Evolutionary conservation across 768 basidiomycete species (phyloP), one percentile per base, ranked within the genome.

Genomic region (Termitomyces sp.): DNA sequence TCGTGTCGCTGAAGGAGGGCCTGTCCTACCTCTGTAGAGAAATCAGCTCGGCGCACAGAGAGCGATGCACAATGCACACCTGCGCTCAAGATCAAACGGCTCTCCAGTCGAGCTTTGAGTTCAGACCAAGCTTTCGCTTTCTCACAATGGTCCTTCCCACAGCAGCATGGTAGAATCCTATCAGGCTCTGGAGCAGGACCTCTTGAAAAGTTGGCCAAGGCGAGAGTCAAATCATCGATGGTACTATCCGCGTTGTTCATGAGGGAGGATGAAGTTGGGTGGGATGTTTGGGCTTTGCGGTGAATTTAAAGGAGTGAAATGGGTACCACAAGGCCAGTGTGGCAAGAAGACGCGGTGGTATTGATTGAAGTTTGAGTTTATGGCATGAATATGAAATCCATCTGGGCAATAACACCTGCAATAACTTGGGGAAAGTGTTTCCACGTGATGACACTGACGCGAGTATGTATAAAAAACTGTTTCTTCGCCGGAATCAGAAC

Each of bases 1-100:
- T 95, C 94, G 69, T 95, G 93, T 60, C 88, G 78, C 67, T 90
- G 86, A 50, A 97, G 72, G 50, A 97, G 74, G 4, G 95, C 94
- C 71, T 94, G 91, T 13, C 94, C 94, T 32, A 96, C 88, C 79
- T 95, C 93, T 93, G 64, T 30, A 48, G 13, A 54, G n/a, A 60
- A 14, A 40, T 65, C 14, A 55, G 53, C 20, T 44, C 51, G 51
- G 40, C 38, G 48, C 33, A 48, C 41, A 23, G 49, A 47, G 50
- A 49, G 38, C 40, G 10, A 26, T 20, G 36, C 58, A 52, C 30
- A n/a, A 41, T 32, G 78, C 88, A 67, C 67, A 95, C 94, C 93
- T 67, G 92, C 94, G 70, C 93, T 93, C 57, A 96, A 78, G 58
- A 88, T 83, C 62, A 97, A 76, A 57, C 90, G 77, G 60, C 81